Evolutionary conservation across 352 stramenopile genomes (phyloP), one percentile per base, ranked within the genome.

Genomic region (Phytophthora sojae): DNA sequence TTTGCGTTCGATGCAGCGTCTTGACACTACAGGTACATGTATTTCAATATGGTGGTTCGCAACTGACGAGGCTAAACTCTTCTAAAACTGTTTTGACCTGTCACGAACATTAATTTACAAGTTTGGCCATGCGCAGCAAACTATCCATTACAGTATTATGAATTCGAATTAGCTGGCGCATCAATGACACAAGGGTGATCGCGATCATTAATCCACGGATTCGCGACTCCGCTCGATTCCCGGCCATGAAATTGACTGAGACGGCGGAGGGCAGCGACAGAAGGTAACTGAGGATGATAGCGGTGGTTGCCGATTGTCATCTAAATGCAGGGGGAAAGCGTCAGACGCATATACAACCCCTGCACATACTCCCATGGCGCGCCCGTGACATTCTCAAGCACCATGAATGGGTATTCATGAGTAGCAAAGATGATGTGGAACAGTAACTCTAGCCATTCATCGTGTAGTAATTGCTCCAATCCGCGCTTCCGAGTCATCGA

Each of bases 271-370:
- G 12, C 15, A 47, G 5, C 6, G 39, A 47, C 39, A 26, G 19
- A 29, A 42, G 57, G 25, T 11, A 54, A 15, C 12, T 44, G 42
- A 53, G 25, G 63, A 19, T 57, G 56, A 8, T 71, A 58, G 37
- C 76, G 69, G 59, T 83, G 69, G 30, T 76, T 63, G 19, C 73
- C 76, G 44, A 81, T 76, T 2, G 73, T 81, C 67, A 81, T 77
- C 67, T 70, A 81, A 42, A 85, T 60, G 39, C 75, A 85, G 21
- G 69, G 71, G 75, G 14, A 47, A 17, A 47, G 39, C 6, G 39
- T 47, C 6, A 47, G 39, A 4, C 77, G 77, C 74, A 81, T 80
- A 47, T 76, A 80, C 19, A 79, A 53, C 15, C 57, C 72, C 49
- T 82, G 71, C 3, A 85, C 21, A 30, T 67, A 65, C 53, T 82